Base-by-base conservation (phyloP, 768 basidiomycete genomes). In the Termitomyces sp. region DNA sequence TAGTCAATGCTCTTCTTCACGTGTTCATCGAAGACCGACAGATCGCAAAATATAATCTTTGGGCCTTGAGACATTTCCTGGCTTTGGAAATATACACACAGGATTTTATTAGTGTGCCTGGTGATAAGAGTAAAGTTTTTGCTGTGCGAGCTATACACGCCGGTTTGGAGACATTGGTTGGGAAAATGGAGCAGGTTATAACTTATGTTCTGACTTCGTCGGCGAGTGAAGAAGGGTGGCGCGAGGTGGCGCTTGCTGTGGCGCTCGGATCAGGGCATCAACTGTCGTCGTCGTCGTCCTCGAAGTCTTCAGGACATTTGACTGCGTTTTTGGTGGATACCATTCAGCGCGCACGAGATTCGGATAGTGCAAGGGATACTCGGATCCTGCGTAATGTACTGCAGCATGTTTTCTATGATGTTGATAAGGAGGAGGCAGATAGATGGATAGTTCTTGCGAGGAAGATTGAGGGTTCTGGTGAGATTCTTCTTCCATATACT, bases 381-480 rank as follows among this genome's bases (percentile, higher is more conserved):
- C 78, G 90, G 2, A 77, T 90, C 11, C 71, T 97, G 32, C 76
- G 82, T 50, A 73, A 76, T 25, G 76, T 94, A 5, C 67, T 97
- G 42, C 81, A 82, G 61, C 79, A 86, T 69, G 65, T 85, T 62
- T 72, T 91, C 51, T 77, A 81, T 54, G 86, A 86, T 46, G 78
- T 87, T 0, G 82, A 82, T 3, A 80, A 76, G 49, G 76, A 74
- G 0, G 93, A 96, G 65, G 86, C 85, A 0, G 94, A 94, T 62
- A 69, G 80, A 46, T 96, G 96, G 94, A 71, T 97, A 50, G 68
- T 75, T 3, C 75, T 90, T n/a, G 89, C 85, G 2, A 81, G 87
- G 69, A 84, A 74, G 64, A 60, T 89, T 2, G 87, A 91, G 68
- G 82, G 79, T 63, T 76, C 74, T 61, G 83, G 94, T 92, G 32